Conservation (phyloP, 306 rosid genomes). For the Quercus mongolica region DNA sequence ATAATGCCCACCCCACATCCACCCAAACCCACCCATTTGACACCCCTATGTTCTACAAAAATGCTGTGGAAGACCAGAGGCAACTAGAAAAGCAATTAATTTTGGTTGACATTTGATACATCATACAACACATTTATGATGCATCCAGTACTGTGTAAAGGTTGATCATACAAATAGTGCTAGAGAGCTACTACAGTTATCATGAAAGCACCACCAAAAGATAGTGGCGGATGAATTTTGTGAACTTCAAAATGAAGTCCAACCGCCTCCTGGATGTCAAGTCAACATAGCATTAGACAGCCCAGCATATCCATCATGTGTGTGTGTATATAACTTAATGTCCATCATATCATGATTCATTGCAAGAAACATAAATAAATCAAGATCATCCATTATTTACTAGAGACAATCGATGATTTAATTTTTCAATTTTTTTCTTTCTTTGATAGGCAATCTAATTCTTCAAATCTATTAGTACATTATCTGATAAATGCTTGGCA, state of each 20-base stretch:
- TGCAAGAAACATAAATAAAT: background rate
- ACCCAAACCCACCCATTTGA: too few species aligned
- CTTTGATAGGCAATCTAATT: background rate
- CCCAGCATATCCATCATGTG: background rate
- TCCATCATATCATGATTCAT: background rate
- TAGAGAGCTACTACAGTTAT: background rate
- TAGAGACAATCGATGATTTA: background rate
- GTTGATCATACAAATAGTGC: background rate
- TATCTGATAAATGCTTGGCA: background rate
- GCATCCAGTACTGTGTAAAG: background rate
- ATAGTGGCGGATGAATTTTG: background rate
- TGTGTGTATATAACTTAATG: background rate
- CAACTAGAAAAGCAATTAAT: background rate
- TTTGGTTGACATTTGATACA: background rate
- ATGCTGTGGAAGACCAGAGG: background rate
- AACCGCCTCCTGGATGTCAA: background rate
- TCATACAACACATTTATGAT: background rate
- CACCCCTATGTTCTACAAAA: too few species aligned
- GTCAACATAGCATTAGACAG: background rate
- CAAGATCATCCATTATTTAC: background rate
- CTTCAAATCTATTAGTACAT: background rate
- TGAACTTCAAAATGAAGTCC: background rate
- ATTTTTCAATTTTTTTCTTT: too few species aligned
- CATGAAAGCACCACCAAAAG: background rate
- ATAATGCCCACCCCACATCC: too few species aligned